Percentiles rank a stretch among this genome's conserved stretches.
Evolutionary conservation across 768 basidiomycete genomes (phyloP).

Genomic region (Vishniacozyma victoriae): DNA sequence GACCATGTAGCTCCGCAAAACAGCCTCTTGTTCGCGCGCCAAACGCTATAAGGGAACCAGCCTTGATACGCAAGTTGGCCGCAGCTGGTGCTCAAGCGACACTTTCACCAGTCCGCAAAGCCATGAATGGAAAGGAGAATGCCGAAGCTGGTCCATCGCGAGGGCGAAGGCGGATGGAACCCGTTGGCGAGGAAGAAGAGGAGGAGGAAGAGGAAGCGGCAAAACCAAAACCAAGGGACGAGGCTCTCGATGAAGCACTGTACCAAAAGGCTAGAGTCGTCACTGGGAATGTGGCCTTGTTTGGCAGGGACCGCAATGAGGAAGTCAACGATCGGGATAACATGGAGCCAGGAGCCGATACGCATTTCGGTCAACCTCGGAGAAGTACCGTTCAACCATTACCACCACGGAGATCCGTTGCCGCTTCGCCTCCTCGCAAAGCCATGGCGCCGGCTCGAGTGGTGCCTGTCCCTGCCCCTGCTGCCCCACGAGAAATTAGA

Average conservation of each 20-base stretch:
- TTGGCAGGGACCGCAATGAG: no score
- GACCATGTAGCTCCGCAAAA: slow-evolving; percentile 58
- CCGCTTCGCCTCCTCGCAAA: no score
- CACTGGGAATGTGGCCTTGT: no score
- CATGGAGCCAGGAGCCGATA: no score
- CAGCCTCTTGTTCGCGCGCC: slow-evolving; percentile 71
- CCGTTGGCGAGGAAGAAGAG: slow-evolving; percentile 47
- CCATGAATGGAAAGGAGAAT: slow-evolving; percentile 14
- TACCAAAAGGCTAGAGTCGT: no score
- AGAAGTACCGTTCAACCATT: no score
- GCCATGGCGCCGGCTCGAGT: no score
- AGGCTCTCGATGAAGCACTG: no score
- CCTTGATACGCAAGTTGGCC: slow-evolving; percentile 38
- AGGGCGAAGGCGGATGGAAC: slow-evolving; percentile 12
- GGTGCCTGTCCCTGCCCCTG: no score
- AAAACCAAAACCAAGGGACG: slow-evolving; percentile 50
- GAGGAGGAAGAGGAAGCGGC: slow-evolving; percentile 50
- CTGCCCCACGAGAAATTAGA: slow-evolving; percentile 4
- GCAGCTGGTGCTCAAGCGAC: slow-evolving; percentile 54
- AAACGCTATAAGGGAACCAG: slow-evolving; percentile 37
- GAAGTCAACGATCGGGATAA: no score
- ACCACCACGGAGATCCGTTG: no score
- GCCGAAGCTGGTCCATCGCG: slow-evolving; percentile 12
- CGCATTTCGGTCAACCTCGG: no score
- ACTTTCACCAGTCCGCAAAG: slow-evolving; percentile 49